Base-by-base conservation (phyloP, 331 rosid species). In the Quercus phellos region DNA sequence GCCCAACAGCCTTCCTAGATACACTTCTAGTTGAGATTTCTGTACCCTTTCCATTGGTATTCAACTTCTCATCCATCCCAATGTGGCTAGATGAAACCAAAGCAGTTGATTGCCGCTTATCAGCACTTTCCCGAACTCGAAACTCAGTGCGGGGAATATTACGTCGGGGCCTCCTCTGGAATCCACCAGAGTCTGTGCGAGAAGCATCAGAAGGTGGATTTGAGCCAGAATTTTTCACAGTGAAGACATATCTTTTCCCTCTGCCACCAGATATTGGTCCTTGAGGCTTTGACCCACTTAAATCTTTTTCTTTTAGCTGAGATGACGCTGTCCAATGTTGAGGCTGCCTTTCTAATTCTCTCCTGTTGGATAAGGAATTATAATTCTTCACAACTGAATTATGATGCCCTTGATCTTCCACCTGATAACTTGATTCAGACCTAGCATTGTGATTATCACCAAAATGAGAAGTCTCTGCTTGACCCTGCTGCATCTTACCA, bases 121-220 rank as follows among this genome's bases (percentile, higher is more conserved):
- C 94, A 58, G 80, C 81, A 86, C 79, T 83, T 79, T 84, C 90
- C 68, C 95, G 87, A 69, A 92, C 91, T 68, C 95, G 95, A 84
- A 94, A 94, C 88, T 92, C 99, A 19, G 97, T 89, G 34, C 85
- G 93, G 67, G 88, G 97, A 55, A 84, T 60, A 83, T 82, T 92
- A 7, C 87, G 90, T 22, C 86, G 88, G 73, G 91, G 90, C 84
- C 88, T 87, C 84, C 97, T 89, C 58, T 75, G 79, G 85, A 79
- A 85, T 63, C 91, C 97, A 73, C 83, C 81, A 70, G 85, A 70
- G 34, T 89, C 97, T 6, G 67, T 7, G 9, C 74, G 90, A 53
- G 79, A 75, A 66, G 63, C 73, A 85, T 85, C 91, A 19, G 91
- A 56, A 81, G 81, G 87, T 29, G 91, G 87, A 80, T 85, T 84